Evolutionary conservation across 495 filamentous ascomycete species (phyloP), one percentile per base, ranked within the genome.

Genomic region (Annulohypoxylon stygium): DNA sequence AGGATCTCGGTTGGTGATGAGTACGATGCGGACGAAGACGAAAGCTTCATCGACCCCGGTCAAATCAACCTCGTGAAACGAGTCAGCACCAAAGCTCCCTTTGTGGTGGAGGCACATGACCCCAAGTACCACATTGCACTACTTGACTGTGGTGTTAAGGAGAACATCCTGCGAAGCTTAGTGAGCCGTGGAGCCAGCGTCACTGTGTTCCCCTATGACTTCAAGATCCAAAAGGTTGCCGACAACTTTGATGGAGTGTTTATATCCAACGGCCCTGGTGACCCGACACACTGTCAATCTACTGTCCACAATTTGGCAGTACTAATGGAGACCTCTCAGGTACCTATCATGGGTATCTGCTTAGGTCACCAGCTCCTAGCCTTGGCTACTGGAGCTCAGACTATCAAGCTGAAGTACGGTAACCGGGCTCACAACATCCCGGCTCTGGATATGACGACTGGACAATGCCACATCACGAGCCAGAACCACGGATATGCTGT

Each of bases 401-500:
- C 95, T 48, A 87, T 97, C 81, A 98, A 98, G 88, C 87, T 98
- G 77, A 97, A 97, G 86, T 98, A 98, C 81, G 95, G 95, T 79
- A 98, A 98, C 89, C 91, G 95, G 73, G 95, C 93, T 39, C 93
- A 99, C 86, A 99, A 99, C 84, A 98, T 99, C 74, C 96, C 96
- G 14, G 93, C 94, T 60, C 86, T 98, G 48, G 97, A 98, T 77
- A 85, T 97, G 79, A 97, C 93, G 61, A 97, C 95, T 33, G 97
- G 97, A 25, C 92, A 93, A 80, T 98, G 95, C 90, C 96, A 98
- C 85, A 98, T 98, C 83, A 98, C 96, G 51, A 92, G 88, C 76
- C 96, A 99, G 86, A 99, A 99, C 84, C 96, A 99, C 82, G 96
- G 96, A 51, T 99, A 99, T 77, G 96, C 96, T 16, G 94, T 99